These are phyloP conservation scores for Termitomyces sp. DNA, from an alignment of 1,284 basidiomycete genomes.

Conservation along the genomic window DNA sequence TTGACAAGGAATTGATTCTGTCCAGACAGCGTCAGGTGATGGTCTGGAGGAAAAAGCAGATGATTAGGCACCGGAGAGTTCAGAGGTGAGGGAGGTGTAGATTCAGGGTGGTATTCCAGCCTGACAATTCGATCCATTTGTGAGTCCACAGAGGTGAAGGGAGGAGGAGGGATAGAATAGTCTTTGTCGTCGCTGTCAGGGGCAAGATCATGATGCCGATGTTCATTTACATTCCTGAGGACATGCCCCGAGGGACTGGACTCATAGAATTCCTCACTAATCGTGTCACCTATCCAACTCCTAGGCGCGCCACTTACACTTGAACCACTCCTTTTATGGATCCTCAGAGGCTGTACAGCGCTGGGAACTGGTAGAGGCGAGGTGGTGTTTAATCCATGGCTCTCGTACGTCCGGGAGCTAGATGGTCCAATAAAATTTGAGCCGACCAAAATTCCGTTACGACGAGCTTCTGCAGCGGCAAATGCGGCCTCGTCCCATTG, in stretches of 20 bases:
- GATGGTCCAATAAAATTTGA: conserved; percentile 6
- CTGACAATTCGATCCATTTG: conserved; percentile 29
- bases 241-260: conserved; percentile 1
- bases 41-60: conserved; percentile 3
- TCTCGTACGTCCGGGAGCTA: neutral
- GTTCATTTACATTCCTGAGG: conserved; percentile 4
- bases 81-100: conserved; percentile 27
- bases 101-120: conserved; percentile 22
- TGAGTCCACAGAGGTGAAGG: conserved; percentile 35
- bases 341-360: conserved; percentile 25
- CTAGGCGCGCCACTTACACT: conserved; percentile 13
- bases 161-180: conserved; percentile 33
- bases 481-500: conserved; percentile 45
- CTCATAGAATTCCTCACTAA: neutral
- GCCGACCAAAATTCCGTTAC: neutral
- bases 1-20: neutral
- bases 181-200: conserved; percentile 20
- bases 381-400: conserved; percentile 13
- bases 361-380: conserved; percentile 5
- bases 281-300: conserved; percentile 23
- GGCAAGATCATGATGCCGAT: conserved; percentile 9
- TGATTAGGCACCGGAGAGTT: conserved; percentile 17
- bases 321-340: conserved; percentile 26
- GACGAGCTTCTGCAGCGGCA: conserved; percentile 17
- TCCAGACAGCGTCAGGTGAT: neutral